Percentiles rank a stretch among this genome's conserved stretches.
These are phyloP conservation scores for Plantago coronopus DNA, from an alignment of 305 asterid species.

Conservation along the genomic window DNA sequence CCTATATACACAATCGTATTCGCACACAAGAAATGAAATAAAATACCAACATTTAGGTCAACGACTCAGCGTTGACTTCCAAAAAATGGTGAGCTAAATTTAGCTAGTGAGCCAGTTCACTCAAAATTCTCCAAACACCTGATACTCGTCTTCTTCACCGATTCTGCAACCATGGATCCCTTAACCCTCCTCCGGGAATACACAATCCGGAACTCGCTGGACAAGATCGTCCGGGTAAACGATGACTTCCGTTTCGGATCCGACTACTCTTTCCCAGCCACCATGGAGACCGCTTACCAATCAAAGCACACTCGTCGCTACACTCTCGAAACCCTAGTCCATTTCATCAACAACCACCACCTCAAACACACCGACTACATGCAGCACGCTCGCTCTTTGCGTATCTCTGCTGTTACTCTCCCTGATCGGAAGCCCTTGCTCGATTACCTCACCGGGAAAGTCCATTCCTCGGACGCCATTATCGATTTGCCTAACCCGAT, in stretches of 20 bases:
- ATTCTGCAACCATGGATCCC: slow-evolving; percentile 56
- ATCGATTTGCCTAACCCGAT: slow-evolving; percentile 48
- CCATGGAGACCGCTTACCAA: slow-evolving; percentile 76
- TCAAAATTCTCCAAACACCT: too few species aligned
- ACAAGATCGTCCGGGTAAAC: slow-evolving; percentile 52
- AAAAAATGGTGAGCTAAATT: too few species aligned
- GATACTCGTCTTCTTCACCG: too few species aligned
- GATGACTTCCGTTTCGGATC: slow-evolving; percentile 76
- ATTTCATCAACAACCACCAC: slow-evolving; percentile 74
- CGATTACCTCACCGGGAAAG: slow-evolving; percentile 84
- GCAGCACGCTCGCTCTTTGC: slow-evolving; percentile 66
- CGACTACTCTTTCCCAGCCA: slow-evolving; percentile 78
- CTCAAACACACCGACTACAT: slow-evolving; percentile 82
- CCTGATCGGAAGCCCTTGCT: slow-evolving; percentile 85
- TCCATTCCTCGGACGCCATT: slow-evolving; percentile 65
- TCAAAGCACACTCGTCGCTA: slow-evolving; percentile 82
- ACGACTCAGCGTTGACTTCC: too few species aligned
- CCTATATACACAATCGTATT: too few species aligned
- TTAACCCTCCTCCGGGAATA: slow-evolving; percentile 81
- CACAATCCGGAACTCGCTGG: slow-evolving; percentile 69
- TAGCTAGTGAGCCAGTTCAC: too few species aligned
- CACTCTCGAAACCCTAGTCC: slow-evolving; percentile 90
- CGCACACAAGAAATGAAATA: too few species aligned
- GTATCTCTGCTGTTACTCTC: slow-evolving; percentile 70
- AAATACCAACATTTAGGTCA: too few species aligned